phyloP scores from a whole-genome alignment of 495 filamentous ascomycete species.

The Viridothelium virens region DNA sequence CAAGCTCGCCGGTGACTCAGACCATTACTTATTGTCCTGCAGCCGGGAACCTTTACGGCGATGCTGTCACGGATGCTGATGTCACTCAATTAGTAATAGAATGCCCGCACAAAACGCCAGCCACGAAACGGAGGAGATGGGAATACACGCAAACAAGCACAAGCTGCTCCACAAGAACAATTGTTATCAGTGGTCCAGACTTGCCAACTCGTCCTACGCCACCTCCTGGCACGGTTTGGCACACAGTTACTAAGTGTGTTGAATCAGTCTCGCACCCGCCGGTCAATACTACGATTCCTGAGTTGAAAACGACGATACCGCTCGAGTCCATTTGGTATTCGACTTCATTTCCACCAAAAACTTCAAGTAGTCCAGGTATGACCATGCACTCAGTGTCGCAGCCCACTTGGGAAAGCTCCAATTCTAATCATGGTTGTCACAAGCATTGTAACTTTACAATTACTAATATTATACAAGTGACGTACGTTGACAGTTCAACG shows the following conservation, averaged over 20 bases:
- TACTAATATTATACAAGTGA: constrained; percentile 4
- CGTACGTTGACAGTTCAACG: background rate
- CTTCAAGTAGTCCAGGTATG: background rate
- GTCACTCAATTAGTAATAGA: background rate
- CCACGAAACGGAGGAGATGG: background rate
- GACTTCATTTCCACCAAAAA: background rate
- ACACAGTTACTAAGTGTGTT: background rate
- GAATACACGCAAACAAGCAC: background rate
- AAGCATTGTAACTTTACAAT: background rate
- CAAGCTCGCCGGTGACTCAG: background rate
- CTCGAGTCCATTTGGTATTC: background rate
- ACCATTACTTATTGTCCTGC: background rate
- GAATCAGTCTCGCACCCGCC: background rate
- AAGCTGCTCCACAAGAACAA: background rate
- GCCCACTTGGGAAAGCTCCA: background rate
- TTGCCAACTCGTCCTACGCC: background rate
- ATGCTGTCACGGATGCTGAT: background rate
- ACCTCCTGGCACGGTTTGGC: background rate
- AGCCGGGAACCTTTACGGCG: background rate
- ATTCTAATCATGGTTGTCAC: background rate
- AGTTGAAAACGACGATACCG: background rate
- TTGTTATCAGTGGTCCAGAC: background rate
- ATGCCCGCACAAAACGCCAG: background rate
- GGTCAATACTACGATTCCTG: background rate
- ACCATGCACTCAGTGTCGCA: background rate